A percentile compares a stretch with the other conserved stretches of the same genome.
These are phyloP conservation scores for Scutellaria barbata DNA, from an alignment of 257 asterid genomes.

Conservation along the genomic window DNA sequence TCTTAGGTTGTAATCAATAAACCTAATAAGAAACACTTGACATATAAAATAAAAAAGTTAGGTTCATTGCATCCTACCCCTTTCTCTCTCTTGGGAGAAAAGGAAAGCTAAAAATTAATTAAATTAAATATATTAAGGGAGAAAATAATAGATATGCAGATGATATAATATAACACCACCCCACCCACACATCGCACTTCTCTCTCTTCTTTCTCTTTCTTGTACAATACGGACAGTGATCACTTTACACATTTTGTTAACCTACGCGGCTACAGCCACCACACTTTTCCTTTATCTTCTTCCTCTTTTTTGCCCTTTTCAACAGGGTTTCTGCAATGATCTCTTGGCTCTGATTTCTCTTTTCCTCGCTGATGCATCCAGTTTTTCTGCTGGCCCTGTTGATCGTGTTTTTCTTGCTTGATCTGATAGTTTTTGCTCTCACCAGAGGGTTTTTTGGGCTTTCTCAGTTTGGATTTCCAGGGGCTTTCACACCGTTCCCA, in stretches of 20 bases:
- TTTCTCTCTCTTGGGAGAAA: conserved; percentile 12
- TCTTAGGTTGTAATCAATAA: not conserved
- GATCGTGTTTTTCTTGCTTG: conserved; percentile 41
- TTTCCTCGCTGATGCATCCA: conserved; percentile 59
- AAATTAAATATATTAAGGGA: conserved; percentile 21
- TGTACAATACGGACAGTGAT: not conserved
- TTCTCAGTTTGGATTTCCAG: conserved; percentile 37
- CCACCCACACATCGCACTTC: conserved; percentile 26
- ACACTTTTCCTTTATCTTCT: conserved; percentile 19
- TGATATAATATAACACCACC: conserved; percentile 35
- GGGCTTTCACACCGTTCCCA: conserved; percentile 47
- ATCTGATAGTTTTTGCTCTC: conserved; percentile 62
- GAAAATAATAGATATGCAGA: conserved; percentile 42
- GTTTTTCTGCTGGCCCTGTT: conserved; percentile 43
- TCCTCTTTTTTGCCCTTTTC: conserved; percentile 74
- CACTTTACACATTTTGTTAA: conserved; percentile 20
- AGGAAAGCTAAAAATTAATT: conserved; percentile 20
- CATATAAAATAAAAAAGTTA: conserved; percentile 31
- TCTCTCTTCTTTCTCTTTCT: not conserved
- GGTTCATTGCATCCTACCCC: conserved; percentile 65
- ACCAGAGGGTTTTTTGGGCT: conserved; percentile 58
- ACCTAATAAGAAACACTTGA: conserved; percentile 49
- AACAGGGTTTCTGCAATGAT: conserved; percentile 60
- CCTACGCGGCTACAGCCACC: conserved; percentile 18
- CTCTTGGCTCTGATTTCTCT: conserved; percentile 35